Evolutionary conservation across 140 eudicot species (phyloP).

Genomic region (Anethum foeniculum): DNA sequence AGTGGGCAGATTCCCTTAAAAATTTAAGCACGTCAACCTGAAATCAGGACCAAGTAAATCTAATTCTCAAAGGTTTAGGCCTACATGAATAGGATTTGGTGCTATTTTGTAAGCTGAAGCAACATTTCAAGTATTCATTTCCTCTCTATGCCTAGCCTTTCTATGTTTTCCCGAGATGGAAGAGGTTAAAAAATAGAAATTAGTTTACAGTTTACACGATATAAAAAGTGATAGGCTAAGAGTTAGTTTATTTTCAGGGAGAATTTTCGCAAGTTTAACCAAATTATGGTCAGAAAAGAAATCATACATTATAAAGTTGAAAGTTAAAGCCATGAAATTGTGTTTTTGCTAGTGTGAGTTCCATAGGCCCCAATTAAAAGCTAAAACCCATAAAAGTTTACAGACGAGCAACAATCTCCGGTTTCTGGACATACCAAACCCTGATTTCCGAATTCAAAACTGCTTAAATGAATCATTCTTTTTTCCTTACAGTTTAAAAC

Average conservation of each 20-base stretch:
- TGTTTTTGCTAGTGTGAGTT: neutral
- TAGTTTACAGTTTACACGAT: neutral
- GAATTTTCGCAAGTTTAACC: neutral
- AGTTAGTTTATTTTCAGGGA: neutral
- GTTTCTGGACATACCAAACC: neutral
- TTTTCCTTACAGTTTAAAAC: neutral
- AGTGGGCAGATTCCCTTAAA: constrained; percentile 53
- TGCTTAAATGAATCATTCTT: neutral
- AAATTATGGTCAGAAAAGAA: neutral
- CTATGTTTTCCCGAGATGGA: neutral
- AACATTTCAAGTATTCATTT: neutral
- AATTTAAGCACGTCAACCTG: constrained; percentile 72
- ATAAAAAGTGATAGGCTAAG: neutral
- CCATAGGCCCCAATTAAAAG: neutral
- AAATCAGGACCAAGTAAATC: constrained; percentile 13
- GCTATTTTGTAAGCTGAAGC: neutral
- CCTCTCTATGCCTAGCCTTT: neutral
- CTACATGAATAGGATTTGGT: neutral
- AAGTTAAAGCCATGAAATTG: neutral
- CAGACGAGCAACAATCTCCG: neutral
- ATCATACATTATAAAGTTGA: neutral
- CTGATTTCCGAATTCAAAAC: neutral
- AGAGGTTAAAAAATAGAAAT: neutral
- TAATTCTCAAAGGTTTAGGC: neutral
- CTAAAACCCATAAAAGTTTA: neutral